These are phyloP conservation scores for Phaffomyces opuntiae DNA, from an alignment of 805 yeast species.

Conservation along the genomic window DNA sequence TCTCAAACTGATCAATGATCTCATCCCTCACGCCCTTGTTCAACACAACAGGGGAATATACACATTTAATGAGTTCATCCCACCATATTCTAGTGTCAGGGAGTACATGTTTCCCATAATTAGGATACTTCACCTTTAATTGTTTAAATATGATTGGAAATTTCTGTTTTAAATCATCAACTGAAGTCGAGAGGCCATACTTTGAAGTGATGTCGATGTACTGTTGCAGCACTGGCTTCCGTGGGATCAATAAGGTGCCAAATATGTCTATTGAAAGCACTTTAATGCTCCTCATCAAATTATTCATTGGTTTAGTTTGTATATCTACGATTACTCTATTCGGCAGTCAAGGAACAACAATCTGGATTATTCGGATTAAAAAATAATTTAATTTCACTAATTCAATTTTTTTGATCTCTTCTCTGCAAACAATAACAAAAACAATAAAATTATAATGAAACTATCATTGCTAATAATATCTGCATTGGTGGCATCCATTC, in stretches of 20 bases:
- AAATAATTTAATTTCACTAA: neutral
- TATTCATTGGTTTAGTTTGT: neutral
- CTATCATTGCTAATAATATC: too few species aligned
- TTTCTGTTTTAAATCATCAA: constrained; percentile 17
- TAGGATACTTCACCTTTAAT: constrained; percentile 40
- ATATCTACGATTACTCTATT: neutral
- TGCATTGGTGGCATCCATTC: too few species aligned
- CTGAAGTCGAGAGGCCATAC: constrained; percentile 33
- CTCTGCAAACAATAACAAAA: too few species aligned
- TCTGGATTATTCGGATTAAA: neutral
- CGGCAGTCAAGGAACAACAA: neutral
- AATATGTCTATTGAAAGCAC: constrained; percentile 62
- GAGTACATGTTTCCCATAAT: constrained; percentile 46
- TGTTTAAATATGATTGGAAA: constrained; percentile 30
- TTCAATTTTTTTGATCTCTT: neutral
- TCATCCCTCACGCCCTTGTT: constrained; percentile 29
- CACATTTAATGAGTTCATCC: constrained; percentile 38
- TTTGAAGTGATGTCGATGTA: constrained; percentile 42
- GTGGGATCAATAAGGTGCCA: constrained; percentile 57
- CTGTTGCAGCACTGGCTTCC: constrained; percentile 43
- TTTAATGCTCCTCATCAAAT: constrained; percentile 26
- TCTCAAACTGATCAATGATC: constrained; percentile 40
- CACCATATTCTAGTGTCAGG: constrained; percentile 47
- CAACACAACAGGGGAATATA: constrained; percentile 28
- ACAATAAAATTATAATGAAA: too few species aligned